Evolutionary conservation across 306 rosid species (phyloP), one percentile per base, ranked within the genome.

Genomic region (Cucurbita argyrosperma): DNA sequence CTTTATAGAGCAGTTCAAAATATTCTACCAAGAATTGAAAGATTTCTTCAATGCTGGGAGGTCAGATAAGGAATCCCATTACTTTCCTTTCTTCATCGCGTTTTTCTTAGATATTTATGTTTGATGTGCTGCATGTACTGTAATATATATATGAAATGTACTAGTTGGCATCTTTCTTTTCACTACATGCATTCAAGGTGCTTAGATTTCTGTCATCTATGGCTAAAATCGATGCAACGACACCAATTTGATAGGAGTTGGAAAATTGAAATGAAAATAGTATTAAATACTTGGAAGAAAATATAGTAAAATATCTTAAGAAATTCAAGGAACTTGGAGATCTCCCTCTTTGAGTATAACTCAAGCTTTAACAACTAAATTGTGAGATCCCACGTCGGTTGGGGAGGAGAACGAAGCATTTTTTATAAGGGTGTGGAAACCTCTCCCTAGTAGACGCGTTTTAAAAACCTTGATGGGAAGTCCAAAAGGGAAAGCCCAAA

Each of bases 11-110:
- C 96, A 94, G 84, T 94, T 94, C 84, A 86, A 88, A 84, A 89
- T 89, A 83, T 94, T 94, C 84, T 88, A 85, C 83, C 90, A 45
- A 19, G 99, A 94, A 85, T 96, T 94, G 63, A 94, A 94, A 84
- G 99, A 94, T 83, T 94, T 94, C 86, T 94, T 94, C 83, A 94
- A 94, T 81, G 99, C 99, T 84, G 97, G 96, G 86, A 90, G 99
- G 99, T 94, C 74, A 79, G 89, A 78, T 79, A 53, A 68, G 54
- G 49, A 14, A 51, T 40, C 61, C 72, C 26, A 46, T 45, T 14
- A 49, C 53, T 61, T 56, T 4, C 26, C 73, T 40, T 68, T 19
- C 23, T 77, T 71, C 30, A 69, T 74, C 8, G 13, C n/a, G 42
- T 16, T 64, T 63, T 64, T 76, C 62, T 58, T 18, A 42, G 49